Base-by-base conservation (phyloP, 257 asterid genomes). In the Ajuga chamaepitys region DNA sequence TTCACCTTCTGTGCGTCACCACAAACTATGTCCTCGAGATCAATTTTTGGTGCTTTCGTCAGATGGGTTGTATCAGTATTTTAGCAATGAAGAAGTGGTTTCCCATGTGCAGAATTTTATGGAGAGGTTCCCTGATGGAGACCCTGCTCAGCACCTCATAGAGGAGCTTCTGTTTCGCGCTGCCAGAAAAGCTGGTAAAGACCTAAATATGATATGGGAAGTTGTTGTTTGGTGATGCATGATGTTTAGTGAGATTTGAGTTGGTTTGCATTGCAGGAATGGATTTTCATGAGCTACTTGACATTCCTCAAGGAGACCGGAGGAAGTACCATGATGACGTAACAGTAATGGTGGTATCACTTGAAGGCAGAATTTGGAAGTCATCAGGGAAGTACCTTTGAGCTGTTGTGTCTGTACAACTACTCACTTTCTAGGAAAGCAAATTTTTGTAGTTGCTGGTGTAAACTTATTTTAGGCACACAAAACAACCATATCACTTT, bases 311-410 rank as follows among this genome's bases (percentile, higher is more conserved):
- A 70, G 98, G 98, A 17, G 98, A 92, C 67, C 95, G 98, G 26
- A 74, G 98, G 68, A 92, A 92, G 81, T 92, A 92, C 81, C 96
- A 92, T 73, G 97, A 92, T 14, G 98, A 92, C 64, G 98, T 92
- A 41, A 92, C 96, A n/a, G 98, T 92, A 48, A 92, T 92, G 98
- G 95, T 92, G 74, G 85, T 92, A 70, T 92, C 98, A 18, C 97
- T 88, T 11, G 96, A 92, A 80, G 98, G 95, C 70, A 81, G 95
- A 75, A 92, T 92, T 52, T 88, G 98, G 98, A 92, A 92, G 80
- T 86, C 98, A 4, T 92, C 96, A 1, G 97, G 98, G 54, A 88
- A 92, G 80, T 92, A 87, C 83, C 87, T 86, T 38, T 88, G 83
- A 30, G 37, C 7, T 4, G 37, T 30, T 30, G 37, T 30, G 7